Percentiles rank a stretch among this genome's conserved stretches.
phyloP scores from a whole-genome alignment of 2,329 filamentous ascomycete genomes.

The Colletotrichum karsti region DNA sequence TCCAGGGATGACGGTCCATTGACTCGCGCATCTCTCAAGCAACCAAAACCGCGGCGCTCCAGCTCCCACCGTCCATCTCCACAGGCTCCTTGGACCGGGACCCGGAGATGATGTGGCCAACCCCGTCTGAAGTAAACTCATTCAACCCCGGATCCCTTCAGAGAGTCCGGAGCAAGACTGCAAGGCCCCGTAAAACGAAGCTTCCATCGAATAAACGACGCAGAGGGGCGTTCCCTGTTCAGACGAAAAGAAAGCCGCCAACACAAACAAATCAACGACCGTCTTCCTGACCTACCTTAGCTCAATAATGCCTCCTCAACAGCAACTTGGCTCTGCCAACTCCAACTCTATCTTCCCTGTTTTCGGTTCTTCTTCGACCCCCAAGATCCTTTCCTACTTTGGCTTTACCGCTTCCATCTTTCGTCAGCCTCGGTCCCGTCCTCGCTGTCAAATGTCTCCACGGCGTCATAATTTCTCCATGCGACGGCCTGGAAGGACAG shows the following conservation, averaged over 20 bases:
- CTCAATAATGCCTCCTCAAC: neutral
- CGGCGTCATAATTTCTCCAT: neutral
- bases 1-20: neutral
- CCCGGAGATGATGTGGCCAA: neutral
- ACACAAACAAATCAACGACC: neutral
- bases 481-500: neutral
- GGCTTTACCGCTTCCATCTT: neutral
- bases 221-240: slow-evolving; percentile 2
- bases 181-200: neutral
- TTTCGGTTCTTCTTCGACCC: slow-evolving; percentile 2
- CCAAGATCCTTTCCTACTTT: slow-evolving; percentile 3
- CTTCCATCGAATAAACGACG: slow-evolving; percentile 16
- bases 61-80: neutral
- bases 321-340: slow-evolving; percentile 11
- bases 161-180: neutral
- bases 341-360: slow-evolving; percentile 15
- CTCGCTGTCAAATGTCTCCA: neutral
- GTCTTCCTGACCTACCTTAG: neutral
- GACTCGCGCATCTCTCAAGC: slow-evolving; percentile 4
- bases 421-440: slow-evolving; percentile 11
- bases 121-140: slow-evolving; percentile 2
- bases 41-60: neutral
- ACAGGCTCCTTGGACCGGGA: neutral
- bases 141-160: neutral
- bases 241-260: slow-evolving; percentile 5